Percentiles rank a stretch among this genome's conserved stretches.
phyloP scores from a whole-genome alignment of 768 basidiomycete species.

The Paxillus involutus region DNA sequence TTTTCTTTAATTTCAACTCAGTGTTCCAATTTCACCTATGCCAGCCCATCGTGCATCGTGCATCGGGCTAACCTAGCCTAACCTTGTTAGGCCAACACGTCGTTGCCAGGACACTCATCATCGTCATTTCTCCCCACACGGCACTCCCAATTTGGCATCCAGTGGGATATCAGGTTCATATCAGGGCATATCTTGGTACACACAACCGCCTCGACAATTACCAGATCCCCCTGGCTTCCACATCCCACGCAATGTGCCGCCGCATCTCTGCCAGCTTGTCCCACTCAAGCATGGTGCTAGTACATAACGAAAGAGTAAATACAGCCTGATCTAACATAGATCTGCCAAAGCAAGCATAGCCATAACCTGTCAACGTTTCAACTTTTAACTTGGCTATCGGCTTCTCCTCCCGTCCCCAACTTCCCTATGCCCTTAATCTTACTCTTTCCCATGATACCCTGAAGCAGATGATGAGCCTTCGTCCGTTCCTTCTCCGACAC shows the following conservation, averaged over 20 bases:
- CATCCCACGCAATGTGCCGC: too few relatives aligned
- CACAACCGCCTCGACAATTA: neutral
- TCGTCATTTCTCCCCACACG: conserved; percentile 13
- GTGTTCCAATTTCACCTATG: too few relatives aligned
- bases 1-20: neutral
- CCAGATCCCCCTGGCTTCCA: too few relatives aligned
- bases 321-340: neutral
- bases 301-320: neutral
- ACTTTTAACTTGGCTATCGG: conserved; percentile 10
- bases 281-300: neutral
- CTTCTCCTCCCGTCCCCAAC: conserved; percentile 13
- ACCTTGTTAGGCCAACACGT: neutral
- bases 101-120: conserved; percentile 2
- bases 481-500: conserved; percentile 81
- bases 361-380: conserved; percentile 32
- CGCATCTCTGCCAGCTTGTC: too few relatives aligned
- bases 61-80: neutral
- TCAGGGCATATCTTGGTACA: neutral
- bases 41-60: neutral
- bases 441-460: conserved; percentile 48
- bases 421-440: conserved; percentile 32
- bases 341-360: conserved; percentile 9
- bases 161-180: too few relatives aligned
- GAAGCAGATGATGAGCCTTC: conserved; percentile 74
- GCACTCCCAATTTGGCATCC: neutral